Evolutionary conservation across 2,329 filamentous ascomycete species (phyloP).

Genomic region (Aspergillus candidus): DNA sequence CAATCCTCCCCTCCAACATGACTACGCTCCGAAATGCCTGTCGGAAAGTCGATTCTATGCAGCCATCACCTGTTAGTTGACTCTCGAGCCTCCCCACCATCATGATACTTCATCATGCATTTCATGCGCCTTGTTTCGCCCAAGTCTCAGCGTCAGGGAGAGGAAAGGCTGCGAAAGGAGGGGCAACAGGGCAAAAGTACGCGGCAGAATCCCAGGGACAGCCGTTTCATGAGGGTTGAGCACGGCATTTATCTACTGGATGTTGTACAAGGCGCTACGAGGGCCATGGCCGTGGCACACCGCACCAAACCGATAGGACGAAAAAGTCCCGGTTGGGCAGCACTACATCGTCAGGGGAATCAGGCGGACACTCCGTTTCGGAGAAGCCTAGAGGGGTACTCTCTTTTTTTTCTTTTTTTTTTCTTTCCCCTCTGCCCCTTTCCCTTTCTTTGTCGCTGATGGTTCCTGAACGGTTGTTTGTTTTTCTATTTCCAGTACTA

Average conservation of each 20-base stretch:
- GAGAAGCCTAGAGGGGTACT: constrained; percentile 3
- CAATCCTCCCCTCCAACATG: constrained; percentile 7
- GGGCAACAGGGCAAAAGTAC: constrained; percentile 2
- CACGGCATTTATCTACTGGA: constrained; percentile 3
- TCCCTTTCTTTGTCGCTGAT: not conserved
- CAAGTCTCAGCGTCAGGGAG: constrained; percentile 6
- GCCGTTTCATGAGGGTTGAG: constrained; percentile 3
- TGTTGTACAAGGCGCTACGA: constrained; percentile 10
- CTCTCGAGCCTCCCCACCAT: not conserved
- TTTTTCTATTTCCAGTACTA: too few species aligned
- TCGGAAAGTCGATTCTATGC: too few species aligned
- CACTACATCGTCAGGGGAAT: constrained; percentile 21
- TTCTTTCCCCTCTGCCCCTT: not conserved
- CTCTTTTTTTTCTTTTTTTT: constrained; percentile 8
- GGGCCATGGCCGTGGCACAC: constrained; percentile 7
- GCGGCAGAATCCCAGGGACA: not conserved
- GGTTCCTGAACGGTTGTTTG: too few species aligned
- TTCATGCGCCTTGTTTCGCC: not conserved
- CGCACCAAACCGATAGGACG: constrained; percentile 1
- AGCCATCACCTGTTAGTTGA: too few species aligned
- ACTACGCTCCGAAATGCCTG: not conserved
- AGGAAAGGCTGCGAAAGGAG: constrained; percentile 1
- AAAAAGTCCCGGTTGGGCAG: constrained; percentile 28
- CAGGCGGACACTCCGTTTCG: constrained; percentile 8
- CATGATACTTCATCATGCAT: constrained; percentile 1